phyloP scores from a whole-genome alignment of 1,139 yeast species.

The Entelexis paramagnoliae region DNA sequence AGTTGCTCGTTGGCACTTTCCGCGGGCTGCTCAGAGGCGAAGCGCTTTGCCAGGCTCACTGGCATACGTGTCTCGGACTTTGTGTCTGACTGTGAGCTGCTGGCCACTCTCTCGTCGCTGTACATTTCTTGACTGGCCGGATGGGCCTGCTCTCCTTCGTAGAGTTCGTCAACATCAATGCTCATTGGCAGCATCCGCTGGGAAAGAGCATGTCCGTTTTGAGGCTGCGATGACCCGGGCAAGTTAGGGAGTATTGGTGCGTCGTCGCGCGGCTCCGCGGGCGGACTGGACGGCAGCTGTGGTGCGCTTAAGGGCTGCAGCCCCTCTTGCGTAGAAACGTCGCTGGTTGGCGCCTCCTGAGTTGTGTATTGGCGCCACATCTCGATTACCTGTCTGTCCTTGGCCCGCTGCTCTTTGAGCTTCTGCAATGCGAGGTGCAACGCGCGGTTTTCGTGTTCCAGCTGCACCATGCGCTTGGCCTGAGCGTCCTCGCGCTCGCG shows the following conservation, averaged over 20 bases:
- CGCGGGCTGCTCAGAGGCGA: not conserved
- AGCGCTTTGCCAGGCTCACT: not conserved
- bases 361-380: slow-evolving; percentile 9
- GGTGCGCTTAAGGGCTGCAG: not conserved
- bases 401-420: slow-evolving; percentile 2
- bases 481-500: not conserved
- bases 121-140: not conserved
- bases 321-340: slow-evolving; percentile 11
- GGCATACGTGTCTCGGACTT: not conserved
- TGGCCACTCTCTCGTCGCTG: not conserved
- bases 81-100: not conserved
- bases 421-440: slow-evolving; percentile 3
- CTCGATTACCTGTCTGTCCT: slow-evolving; percentile 8
- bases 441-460: slow-evolving; percentile 10
- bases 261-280: not conserved
- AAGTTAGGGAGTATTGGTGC: too few species aligned
- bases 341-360: not conserved
- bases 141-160: not conserved
- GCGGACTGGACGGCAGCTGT: slow-evolving; percentile 8
- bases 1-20: not conserved
- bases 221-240: not conserved
- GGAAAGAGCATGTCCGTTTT: not conserved
- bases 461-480: not conserved
- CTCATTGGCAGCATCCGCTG: slow-evolving; percentile 15
- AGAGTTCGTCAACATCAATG: slow-evolving; percentile 9